Evolutionary conservation across 1,139 yeast species (phyloP), one percentile per base, ranked within the genome.

Genomic region (Pneumocystis jirovecii): DNA sequence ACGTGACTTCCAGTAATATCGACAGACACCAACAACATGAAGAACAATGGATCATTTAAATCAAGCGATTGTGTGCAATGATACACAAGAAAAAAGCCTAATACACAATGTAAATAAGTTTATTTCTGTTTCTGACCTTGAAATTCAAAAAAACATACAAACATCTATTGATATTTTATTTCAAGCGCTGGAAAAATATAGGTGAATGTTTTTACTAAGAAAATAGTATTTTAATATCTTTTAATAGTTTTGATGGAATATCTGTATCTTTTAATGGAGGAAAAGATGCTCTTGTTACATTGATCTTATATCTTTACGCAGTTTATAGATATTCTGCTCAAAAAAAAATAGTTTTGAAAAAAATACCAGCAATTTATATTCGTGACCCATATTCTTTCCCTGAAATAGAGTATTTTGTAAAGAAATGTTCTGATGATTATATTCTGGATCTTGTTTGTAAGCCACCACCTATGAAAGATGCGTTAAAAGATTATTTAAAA

Each of bases 241-340:
- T 1, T 50, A 12, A 61, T 66, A 74, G 80, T 0, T 74, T 82
- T 50, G 79, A 79, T 17, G 84, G 87, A 68, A 75, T 89, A 3
- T 86, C 96, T 3, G 77, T 89, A 7, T 86, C 95, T 4, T 89
- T 86, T 74, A 89, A 89, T 72, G 96, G 96, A 6, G 96, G 96
- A 1, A 89, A 89, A 72, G 96, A 89, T 75, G 89, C 96, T 71
- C 79, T 88, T 44, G 96, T 89, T 61, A 85, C 89, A 88, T 79
- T 89, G 62, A 77, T 87, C 17, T 73, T 89, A 1, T 80, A 85
- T 57, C 75, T 87, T 25, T 68, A 64, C 39, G 21, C 50, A 31
- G 61, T 67, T 50, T 66, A 85, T 89, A 0, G 21, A 50, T 50
- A 50, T 50, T 15, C 34, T 12, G 3, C 34, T 50, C 31, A 45